A percentile compares a stretch with the other conserved stretches of the same genome.
Conservation (phyloP, 1,284 basidiomycete species). For the Waitea zeae region DNA sequence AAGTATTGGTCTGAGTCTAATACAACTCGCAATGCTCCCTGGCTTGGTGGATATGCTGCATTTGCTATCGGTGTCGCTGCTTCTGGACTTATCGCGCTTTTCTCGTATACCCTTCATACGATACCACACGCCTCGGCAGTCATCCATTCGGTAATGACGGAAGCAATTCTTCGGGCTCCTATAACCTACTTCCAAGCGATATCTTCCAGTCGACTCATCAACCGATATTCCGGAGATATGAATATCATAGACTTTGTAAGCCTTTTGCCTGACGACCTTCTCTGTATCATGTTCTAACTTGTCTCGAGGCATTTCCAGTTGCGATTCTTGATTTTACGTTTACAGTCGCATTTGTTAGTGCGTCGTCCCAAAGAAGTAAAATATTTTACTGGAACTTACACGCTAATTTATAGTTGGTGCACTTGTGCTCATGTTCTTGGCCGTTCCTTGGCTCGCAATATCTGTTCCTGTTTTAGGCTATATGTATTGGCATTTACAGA, state of each 20-base stretch:
- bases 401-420: conserved; percentile 6
- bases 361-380: too few species aligned
- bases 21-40: neutral
- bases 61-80: conserved; percentile 3
- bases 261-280: neutral
- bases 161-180: neutral
- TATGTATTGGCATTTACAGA: conserved; percentile 7
- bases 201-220: neutral
- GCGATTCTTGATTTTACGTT: conserved; percentile 9
- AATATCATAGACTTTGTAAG: neutral
- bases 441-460: conserved; percentile 9
- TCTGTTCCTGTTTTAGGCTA: conserved; percentile 7
- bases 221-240: neutral
- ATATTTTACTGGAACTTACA: too few species aligned
- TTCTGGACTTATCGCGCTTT: conserved; percentile 6
- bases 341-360: conserved; percentile 8
- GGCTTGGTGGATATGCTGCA: neutral
- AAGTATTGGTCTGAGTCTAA: neutral
- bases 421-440: conserved; percentile 8
- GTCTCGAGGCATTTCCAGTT: conserved; percentile 9
- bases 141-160: conserved; percentile 7
- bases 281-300: conserved; percentile 5
- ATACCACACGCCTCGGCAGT: conserved; percentile 7
- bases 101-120: conserved; percentile 7
- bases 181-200: neutral